These are phyloP conservation scores for Nephelium lappaceum DNA, from an alignment of 345 rosid species.

Conservation along the genomic window DNA sequence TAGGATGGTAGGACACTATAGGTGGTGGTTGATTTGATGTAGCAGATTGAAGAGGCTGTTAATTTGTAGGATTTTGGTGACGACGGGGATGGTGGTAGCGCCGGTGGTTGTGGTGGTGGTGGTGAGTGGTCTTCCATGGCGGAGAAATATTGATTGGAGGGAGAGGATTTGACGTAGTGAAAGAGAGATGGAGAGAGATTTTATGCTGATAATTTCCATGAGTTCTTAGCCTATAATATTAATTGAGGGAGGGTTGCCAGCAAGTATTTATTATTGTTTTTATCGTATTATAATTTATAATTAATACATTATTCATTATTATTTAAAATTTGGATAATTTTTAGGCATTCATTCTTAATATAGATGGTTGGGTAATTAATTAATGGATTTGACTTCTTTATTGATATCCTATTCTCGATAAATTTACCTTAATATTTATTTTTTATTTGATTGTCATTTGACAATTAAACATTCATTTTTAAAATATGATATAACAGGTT, in stretches of 20 bases:
- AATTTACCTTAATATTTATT: no score
- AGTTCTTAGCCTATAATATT: conserved; percentile 5
- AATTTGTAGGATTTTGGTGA: conserved; percentile 49
- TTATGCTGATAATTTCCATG: conserved; percentile 20
- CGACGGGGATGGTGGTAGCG: conserved; percentile 25
- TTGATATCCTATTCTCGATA: no score
- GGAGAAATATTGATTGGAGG: conserved; percentile 24
- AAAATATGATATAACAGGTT: no score
- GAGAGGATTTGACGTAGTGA: conserved; percentile 11
- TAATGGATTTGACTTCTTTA: no score
- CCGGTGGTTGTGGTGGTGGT: conserved; percentile 21
- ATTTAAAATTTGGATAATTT: no score
- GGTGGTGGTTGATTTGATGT: conserved; percentile 44
- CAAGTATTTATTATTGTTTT: no score
- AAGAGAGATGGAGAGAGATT: conserved; percentile 10
- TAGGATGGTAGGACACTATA: conserved; percentile 20
- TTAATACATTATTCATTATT: no score
- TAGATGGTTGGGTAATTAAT: no score
- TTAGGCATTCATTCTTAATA: no score
- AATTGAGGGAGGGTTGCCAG: conserved; percentile 12
- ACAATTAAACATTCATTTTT: no score
- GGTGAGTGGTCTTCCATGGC: conserved; percentile 48
- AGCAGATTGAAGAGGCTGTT: conserved; percentile 72
- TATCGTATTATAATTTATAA: no score
- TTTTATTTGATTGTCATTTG: no score